Evolutionary conservation across 495 filamentous ascomycete species (phyloP), one percentile per base, ranked within the genome.

Genomic region (Lindgomyces ingoldianus): DNA sequence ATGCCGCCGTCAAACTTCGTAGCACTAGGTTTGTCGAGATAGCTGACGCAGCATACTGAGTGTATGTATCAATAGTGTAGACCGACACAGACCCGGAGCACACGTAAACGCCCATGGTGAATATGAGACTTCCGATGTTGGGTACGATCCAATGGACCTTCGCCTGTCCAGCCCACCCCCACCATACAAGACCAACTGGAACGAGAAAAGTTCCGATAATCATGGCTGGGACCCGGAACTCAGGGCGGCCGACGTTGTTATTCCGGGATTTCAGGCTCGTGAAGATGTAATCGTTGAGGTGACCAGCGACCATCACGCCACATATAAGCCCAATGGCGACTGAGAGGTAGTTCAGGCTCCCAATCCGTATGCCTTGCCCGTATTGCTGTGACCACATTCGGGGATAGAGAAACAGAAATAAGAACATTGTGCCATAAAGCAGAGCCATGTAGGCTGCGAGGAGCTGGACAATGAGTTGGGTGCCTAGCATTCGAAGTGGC

Each of bases 41-140:
- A 1, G 88, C 90, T 63, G 81, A 86, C 9, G 90, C 89, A 10
- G 89, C 87, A 70, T 83, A 93, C 12, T 80, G 79, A 26, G 83
- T 84, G 72, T 91, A 91, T 65, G 62, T 64, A 57, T 54, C 48
- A 22, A 61, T 44, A 1, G 33, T 74, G 69, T 89, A 93, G 4
- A 81, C 83, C 74, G 87, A 84, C 29, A 85, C 81, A 59, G 81
- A 84, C 70, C 88, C 85, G 67, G 85, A 87, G 0, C 77, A 74
- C 8, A 84, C 78, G 45, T 88, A 86, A 12, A 75, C 78, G 1
- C 54, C 45, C 2, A 21, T 18, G 16, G 21, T 66, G 36, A 74
- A 62, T 18, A 74, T 41, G n/a, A 64, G 22, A 9, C 60, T 70
- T 8, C 72, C 73, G n/a, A 76, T 33, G 21, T 74, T 58, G 0